Conservation (phyloP, 352 stramenopile species). For the Pythium volutum region DNA sequence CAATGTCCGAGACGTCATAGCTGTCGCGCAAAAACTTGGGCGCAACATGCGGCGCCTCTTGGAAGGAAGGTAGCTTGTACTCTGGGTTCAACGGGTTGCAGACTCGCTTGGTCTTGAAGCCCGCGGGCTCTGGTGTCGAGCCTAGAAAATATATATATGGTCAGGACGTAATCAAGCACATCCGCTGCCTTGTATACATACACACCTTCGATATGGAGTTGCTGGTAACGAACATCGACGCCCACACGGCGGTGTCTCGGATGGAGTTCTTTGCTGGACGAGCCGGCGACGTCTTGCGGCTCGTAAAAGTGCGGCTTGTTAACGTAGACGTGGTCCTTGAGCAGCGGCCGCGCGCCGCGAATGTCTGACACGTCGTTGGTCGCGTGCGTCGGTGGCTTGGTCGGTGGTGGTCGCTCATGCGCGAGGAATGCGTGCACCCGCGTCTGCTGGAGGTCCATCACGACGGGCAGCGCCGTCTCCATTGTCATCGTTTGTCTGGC, state of each 20-base stretch:
- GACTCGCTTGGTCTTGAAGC: constrained; percentile 64
- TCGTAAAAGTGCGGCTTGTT: constrained; percentile 73
- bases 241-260: constrained; percentile 43
- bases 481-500: constrained; percentile 10
- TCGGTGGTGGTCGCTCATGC: constrained; percentile 29
- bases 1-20: constrained; percentile 73
- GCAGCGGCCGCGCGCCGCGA: constrained; percentile 35
- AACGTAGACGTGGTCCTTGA: constrained; percentile 60
- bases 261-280: constrained; percentile 58
- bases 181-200: neutral
- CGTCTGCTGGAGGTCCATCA: constrained; percentile 30
- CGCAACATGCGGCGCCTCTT: constrained; percentile 35
- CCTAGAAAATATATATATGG: constrained; percentile 10
- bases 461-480: constrained; percentile 6
- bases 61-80: constrained; percentile 60
- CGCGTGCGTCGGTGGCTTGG: constrained; percentile 33
- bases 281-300: constrained; percentile 54
- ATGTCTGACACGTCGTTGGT: constrained; percentile 78
- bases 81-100: constrained; percentile 59
- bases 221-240: constrained; percentile 59
- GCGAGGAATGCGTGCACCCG: constrained; percentile 46
- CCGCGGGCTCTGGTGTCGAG: constrained; percentile 38
- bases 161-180: neutral
- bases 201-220: constrained; percentile 55
- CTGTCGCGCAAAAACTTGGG: constrained; percentile 72